Conservation (phyloP, 2,329 filamentous ascomycete species). For the Penicillium sp. region DNA sequence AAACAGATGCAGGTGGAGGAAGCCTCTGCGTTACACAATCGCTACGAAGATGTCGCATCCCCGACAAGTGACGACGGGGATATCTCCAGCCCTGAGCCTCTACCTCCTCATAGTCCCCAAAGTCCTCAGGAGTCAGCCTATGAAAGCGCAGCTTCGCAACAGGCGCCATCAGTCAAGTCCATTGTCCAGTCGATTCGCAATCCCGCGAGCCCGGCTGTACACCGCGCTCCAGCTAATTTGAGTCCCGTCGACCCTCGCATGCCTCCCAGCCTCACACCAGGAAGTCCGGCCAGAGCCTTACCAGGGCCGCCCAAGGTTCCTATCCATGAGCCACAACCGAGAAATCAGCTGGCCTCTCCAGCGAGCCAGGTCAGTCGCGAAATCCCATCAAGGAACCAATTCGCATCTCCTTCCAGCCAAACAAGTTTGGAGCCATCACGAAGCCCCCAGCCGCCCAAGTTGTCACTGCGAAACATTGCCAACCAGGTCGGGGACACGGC, state of each 20-base stretch:
- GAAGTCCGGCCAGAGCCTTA: constrained; percentile 16
- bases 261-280: constrained; percentile 23
- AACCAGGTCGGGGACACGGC: constrained; percentile 59
- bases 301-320: constrained; percentile 6
- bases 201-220: constrained; percentile 22
- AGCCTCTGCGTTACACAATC: constrained; percentile 48
- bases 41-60: constrained; percentile 31
- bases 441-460: constrained; percentile 28
- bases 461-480: constrained; percentile 35
- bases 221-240: constrained; percentile 14
- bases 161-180: constrained; percentile 23
- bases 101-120: constrained; percentile 11
- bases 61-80: constrained; percentile 23
- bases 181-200: constrained; percentile 26
- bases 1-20: constrained; percentile 53
- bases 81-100: constrained; percentile 16
- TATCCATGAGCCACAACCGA: constrained; percentile 4
- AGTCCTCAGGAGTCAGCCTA: constrained; percentile 17
- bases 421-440: constrained; percentile 16
- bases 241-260: constrained; percentile 25
- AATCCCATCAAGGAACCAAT: constrained; percentile 2
- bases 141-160: constrained; percentile 24
- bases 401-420: constrained; percentile 14
- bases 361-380: constrained; percentile 10
- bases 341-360: constrained; percentile 9